Percentiles rank a stretch among this genome's conserved stretches.
Conservation (phyloP, 2,329 filamentous ascomycete species). For the Fusarium bactridioides region DNA sequence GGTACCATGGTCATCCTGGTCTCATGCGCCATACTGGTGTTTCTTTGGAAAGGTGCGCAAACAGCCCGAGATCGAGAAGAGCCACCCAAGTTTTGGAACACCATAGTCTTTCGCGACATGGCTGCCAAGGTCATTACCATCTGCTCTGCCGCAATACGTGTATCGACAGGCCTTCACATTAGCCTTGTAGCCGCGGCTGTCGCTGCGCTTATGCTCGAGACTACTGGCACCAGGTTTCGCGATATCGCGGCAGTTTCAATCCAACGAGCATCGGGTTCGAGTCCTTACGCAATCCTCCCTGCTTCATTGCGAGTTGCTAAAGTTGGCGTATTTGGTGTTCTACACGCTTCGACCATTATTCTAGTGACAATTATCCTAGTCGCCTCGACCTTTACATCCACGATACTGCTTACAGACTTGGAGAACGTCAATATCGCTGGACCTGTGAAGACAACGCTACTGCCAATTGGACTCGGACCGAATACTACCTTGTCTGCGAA, state of each 20-base stretch:
- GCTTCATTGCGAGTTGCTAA: no score
- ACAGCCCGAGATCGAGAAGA: not conserved
- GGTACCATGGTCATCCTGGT: not conserved
- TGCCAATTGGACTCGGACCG: not conserved
- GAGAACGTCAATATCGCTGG: not conserved
- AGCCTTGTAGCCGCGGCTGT: not conserved
- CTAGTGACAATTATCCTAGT: rapidly evolving
- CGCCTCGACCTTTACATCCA: not conserved
- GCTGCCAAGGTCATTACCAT: not conserved
- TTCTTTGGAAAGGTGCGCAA: not conserved
- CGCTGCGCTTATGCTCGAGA: not conserved
- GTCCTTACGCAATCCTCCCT: not conserved
- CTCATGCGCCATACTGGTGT: not conserved
- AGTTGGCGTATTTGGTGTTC: rapidly evolving
- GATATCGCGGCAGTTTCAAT: not conserved
- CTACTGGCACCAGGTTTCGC: not conserved
- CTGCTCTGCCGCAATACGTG: not conserved
- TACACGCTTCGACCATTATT: not conserved
- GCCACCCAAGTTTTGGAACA: not conserved
- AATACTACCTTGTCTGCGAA: not conserved
- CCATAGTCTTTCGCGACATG: not conserved
- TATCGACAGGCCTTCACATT: not conserved
- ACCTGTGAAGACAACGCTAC: not conserved
- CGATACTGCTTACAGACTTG: not conserved
- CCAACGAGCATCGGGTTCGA: not conserved